A percentile compares a stretch with the other conserved stretches of the same genome.
These are phyloP conservation scores for Phalaenopsis hybrid DNA, from an alignment of 116 monocot genomes.

Conservation along the genomic window DNA sequence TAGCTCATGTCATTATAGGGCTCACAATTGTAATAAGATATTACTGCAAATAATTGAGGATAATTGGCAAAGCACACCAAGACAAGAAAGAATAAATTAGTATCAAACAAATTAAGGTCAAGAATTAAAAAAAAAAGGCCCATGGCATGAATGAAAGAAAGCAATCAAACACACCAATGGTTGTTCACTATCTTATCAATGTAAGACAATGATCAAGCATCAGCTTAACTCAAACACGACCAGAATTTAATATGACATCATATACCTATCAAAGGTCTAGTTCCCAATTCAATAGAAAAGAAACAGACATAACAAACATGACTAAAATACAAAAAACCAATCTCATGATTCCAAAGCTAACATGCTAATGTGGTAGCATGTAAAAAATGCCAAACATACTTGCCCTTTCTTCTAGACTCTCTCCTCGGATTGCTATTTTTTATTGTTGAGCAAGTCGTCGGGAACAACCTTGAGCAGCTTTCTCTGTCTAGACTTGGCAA, in stretches of 20 bases:
- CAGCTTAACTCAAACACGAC: background rate
- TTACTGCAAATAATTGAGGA: background rate
- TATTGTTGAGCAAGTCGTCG: conserved; percentile 54
- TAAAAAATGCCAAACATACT: conserved; percentile 7
- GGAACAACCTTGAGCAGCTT: conserved; percentile 74
- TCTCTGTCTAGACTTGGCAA: conserved; percentile 81
- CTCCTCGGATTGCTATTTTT: background rate
- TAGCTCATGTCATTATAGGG: background rate
- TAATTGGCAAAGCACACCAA: background rate
- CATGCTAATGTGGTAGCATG: background rate
- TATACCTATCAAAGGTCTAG: too few relatives aligned
- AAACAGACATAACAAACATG: background rate
- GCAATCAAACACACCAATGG: background rate
- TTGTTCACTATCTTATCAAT: background rate
- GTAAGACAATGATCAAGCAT: background rate
- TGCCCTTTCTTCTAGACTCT: conserved; percentile 9
- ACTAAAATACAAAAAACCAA: background rate
- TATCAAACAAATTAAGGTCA: background rate
- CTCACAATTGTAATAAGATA: background rate
- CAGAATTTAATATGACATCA: background rate
- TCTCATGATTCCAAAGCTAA: background rate
- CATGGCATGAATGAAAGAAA: background rate
- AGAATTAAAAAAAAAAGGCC: background rate
- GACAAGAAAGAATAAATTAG: background rate
- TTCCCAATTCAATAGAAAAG: background rate